Evolutionary conservation across 441 rosid genomes (phyloP), one percentile per base, ranked within the genome.

Genomic region (Pelargonium citronellum): DNA sequence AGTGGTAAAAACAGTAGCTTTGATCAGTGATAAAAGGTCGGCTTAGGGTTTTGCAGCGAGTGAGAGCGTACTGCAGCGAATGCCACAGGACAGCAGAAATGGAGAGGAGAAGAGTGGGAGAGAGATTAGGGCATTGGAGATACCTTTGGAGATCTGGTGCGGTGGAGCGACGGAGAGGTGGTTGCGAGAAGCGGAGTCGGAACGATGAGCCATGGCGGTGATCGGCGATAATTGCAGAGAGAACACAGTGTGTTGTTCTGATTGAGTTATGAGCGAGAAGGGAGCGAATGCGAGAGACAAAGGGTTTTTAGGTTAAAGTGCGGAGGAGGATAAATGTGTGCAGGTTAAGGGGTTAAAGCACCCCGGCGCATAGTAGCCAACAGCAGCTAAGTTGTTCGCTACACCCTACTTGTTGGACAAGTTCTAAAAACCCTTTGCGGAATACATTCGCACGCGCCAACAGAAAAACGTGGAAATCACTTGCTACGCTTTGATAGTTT

Each of bases 91-190:
- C 5, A 11, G 15, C 53, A 47, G 15, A 47, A 47, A 13, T 3
- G 53, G n/a, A 47, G 53, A 47, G 5, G 53, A 47, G n/a, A 13
- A 47, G 53, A 4, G 2, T 2, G 64, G 62, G 22, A 9, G 64
- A 22, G 37, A 22, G 15, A 22, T 22, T 20, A 9, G 64, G 27
- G 37, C 64, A 22, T 10, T 9, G 37, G 37, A 71, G 69, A 70
- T 66, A 88, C 98, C 99, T 87, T 85, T 90, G 87, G 92, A 80
- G 92, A 94, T 90, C 90, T 79, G 89, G 81, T 64, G 89, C 43
- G 89, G 92, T 30, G 98, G 92, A 71, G 86, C 79, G 80, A 89
- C 69, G 79, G 92, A 80, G 79, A 90, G 96, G 53, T 70, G 68
- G 83, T 70, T 80, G 79, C 88, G 84, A 66, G 91, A 78, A 74